Evolutionary conservation across 23 red algal genomes (phyloP).

Genomic region (Agarophyton chilense): DNA sequence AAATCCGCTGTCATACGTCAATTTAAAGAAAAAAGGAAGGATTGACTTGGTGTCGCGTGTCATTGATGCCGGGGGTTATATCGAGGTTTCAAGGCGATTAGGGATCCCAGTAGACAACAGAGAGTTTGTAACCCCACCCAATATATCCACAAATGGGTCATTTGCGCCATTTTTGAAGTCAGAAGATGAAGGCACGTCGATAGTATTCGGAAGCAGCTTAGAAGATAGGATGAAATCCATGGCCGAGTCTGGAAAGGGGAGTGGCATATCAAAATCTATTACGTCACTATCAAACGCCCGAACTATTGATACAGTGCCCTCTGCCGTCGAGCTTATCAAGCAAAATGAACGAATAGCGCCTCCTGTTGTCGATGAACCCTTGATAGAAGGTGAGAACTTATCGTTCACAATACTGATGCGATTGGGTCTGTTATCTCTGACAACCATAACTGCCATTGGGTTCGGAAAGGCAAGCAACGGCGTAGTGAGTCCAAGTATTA

Average conservation of each 20-base stretch:
- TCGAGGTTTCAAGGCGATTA: slow-evolving; percentile 57
- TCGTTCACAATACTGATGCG: slow-evolving; percentile 33
- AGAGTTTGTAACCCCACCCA: slow-evolving; percentile 12
- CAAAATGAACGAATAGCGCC: slow-evolving; percentile 18
- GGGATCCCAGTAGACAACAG: slow-evolving; percentile 50
- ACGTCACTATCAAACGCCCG: background rate
- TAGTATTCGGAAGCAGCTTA: slow-evolving; percentile 42
- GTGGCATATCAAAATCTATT: background rate
- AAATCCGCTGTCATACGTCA: slow-evolving; percentile 63
- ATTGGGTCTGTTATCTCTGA: slow-evolving; percentile 24
- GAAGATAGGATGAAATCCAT: slow-evolving; percentile 28
- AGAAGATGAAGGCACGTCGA: slow-evolving; percentile 30
- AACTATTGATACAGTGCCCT: slow-evolving; percentile 22
- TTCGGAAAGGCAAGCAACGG: slow-evolving; percentile 49
- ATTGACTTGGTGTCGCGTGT: slow-evolving; percentile 69
- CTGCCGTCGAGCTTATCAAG: slow-evolving; percentile 36
- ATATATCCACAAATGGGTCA: background rate
- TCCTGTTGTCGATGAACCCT: slow-evolving; percentile 31
- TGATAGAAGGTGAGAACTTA: slow-evolving; percentile 43
- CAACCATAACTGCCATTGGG: slow-evolving; percentile 29
- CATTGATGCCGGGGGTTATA: slow-evolving; percentile 65
- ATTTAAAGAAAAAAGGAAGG: slow-evolving; percentile 30
- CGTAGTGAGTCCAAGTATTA: background rate
- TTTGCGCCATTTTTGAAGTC: slow-evolving; percentile 8
- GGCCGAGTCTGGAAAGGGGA: background rate